Conservation (phyloP, 2,329 filamentous ascomycete genomes). For the Bipolaris sorokiniana region DNA sequence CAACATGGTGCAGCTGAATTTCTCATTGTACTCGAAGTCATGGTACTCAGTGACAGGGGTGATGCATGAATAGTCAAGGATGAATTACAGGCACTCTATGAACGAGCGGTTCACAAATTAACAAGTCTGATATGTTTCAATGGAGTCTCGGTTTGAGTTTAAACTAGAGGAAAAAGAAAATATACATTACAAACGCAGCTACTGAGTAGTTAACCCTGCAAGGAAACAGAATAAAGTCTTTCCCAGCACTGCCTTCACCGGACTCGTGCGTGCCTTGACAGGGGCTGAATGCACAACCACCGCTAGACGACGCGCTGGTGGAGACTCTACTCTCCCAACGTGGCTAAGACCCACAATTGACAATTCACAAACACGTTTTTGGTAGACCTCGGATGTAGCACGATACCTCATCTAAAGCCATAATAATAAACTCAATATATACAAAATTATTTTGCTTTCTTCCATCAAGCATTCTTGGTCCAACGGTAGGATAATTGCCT, state of each 20-base stretch:
- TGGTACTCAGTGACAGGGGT: no score
- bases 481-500: constrained; percentile 10
- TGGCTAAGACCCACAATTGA: background rate
- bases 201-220: no score
- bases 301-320: background rate
- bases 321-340: background rate
- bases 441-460: background rate
- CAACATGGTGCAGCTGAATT: background rate
- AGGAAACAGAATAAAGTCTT: no score
- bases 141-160: no score
- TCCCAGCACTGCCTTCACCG: background rate
- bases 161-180: background rate
- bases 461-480: constrained; percentile 10
- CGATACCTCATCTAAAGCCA: background rate
- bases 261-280: background rate
- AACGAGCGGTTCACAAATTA: no score
- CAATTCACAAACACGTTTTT: background rate
- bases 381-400: no score
- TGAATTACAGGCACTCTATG: no score
- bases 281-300: background rate
- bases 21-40: background rate
- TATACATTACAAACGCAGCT: background rate
- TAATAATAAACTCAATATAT: background rate
- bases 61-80: no score
- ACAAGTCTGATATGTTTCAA: no score